Conservation (phyloP, 345 rosid genomes). For the Eucalyptus paniculata region DNA sequence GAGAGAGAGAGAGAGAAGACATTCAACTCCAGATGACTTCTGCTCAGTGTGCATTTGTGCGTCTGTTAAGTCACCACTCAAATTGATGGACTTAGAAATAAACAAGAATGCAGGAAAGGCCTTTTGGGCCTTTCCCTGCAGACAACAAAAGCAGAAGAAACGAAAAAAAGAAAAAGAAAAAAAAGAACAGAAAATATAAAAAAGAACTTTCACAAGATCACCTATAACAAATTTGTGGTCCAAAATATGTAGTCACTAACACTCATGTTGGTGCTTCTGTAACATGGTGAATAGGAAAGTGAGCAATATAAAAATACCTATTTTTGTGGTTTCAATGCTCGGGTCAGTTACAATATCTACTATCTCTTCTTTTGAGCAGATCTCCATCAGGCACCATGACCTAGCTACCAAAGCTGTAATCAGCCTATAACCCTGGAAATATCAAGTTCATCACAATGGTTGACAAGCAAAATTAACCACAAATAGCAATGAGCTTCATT, state of each 20-base stretch:
- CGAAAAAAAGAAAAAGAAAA: too few relatives aligned
- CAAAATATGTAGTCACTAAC: not conserved
- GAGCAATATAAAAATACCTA: slow-evolving; percentile 28
- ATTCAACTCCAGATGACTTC: not conserved
- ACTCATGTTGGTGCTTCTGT: not conserved
- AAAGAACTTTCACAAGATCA: not conserved
- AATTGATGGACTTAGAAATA: not conserved
- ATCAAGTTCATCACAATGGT: not conserved
- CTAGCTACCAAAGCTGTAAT: slow-evolving; percentile 68
- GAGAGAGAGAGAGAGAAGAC: not conserved
- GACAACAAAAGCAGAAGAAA: not conserved
- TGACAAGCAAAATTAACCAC: not conserved
- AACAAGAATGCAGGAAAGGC: not conserved
- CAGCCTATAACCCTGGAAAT: slow-evolving; percentile 66
- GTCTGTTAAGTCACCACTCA: not conserved
- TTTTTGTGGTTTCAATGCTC: slow-evolving; percentile 52
- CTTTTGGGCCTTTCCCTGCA: not conserved
- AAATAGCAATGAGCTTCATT: not conserved
- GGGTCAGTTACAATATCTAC: slow-evolving; percentile 53
- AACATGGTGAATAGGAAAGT: not conserved
- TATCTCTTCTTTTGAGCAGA: slow-evolving; percentile 70
- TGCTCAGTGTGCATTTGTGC: not conserved
- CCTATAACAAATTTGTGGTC: not conserved
- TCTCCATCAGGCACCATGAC: slow-evolving; percentile 77
- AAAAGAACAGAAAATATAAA: not conserved